Evolutionary conservation across 306 rosid genomes (phyloP).

Genomic region (Ormosia semicastrata): DNA sequence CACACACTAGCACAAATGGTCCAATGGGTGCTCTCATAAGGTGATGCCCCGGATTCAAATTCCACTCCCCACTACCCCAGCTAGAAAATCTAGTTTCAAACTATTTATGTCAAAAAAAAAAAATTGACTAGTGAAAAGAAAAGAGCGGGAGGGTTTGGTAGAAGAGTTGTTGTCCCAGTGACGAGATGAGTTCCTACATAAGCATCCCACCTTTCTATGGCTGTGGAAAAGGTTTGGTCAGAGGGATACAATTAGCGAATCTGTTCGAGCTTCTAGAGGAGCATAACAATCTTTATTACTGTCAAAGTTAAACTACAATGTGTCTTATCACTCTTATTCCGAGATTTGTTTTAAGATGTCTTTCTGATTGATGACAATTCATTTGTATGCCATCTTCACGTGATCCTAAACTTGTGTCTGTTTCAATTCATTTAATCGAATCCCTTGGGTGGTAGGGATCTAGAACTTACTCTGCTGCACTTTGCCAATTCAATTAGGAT

Average conservation of each 20-base stretch:
- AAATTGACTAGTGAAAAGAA: too few relatives aligned
- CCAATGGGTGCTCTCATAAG: too few relatives aligned
- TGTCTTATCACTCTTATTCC: slow-evolving; percentile 42
- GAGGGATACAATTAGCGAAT: slow-evolving; percentile 48
- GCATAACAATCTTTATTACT: slow-evolving; percentile 37
- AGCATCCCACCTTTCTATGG: slow-evolving; percentile 32
- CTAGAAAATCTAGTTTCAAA: too few relatives aligned
- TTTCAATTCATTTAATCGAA: slow-evolving; percentile 18
- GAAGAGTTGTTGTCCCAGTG: neutral
- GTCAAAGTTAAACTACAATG: slow-evolving; percentile 26
- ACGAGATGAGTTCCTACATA: neutral
- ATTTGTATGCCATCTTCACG: slow-evolving; percentile 30
- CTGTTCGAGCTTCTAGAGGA: slow-evolving; percentile 48
- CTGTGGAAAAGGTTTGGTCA: slow-evolving; percentile 18
- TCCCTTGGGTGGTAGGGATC: slow-evolving; percentile 16
- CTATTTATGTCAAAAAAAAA: too few relatives aligned
- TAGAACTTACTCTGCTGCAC: slow-evolving; percentile 29
- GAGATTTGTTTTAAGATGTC: slow-evolving; percentile 42
- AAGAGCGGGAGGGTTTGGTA: neutral
- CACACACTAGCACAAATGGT: too few relatives aligned
- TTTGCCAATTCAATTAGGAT: slow-evolving; percentile 26
- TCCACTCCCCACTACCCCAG: too few relatives aligned
- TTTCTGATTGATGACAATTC: slow-evolving; percentile 36
- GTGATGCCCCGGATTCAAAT: too few relatives aligned
- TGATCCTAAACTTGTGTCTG: slow-evolving; percentile 39